A percentile compares a stretch with the other conserved stretches of the same genome.
phyloP scores from a whole-genome alignment of 163 green algal genomes.

The Scenedesmus sp. region DNA sequence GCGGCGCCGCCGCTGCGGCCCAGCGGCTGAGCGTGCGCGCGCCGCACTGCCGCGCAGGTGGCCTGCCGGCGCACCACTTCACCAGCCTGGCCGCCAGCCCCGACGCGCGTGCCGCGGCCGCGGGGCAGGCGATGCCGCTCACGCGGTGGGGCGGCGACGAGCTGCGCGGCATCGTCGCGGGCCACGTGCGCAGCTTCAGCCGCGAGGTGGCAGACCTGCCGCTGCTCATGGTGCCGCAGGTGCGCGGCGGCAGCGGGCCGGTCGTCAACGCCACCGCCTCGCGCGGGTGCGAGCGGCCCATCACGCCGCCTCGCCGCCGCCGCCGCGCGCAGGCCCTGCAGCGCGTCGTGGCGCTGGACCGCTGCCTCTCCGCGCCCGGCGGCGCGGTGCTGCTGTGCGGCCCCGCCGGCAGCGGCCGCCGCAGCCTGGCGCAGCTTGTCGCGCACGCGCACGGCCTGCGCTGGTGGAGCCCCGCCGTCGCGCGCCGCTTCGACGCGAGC shows the following conservation, averaged over 20 bases:
- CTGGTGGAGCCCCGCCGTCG: conserved; percentile 52
- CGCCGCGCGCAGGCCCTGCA: conserved; percentile 64
- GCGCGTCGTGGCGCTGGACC: conserved; percentile 66
- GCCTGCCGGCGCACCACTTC: background rate
- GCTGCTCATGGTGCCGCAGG: conserved; percentile 73
- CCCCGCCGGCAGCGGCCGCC: conserved; percentile 53
- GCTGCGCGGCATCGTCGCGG: conserved; percentile 59
- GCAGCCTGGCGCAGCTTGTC: conserved; percentile 61
- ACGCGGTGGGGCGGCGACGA: conserved; percentile 19
- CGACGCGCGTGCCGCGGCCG: background rate
- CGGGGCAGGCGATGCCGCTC: conserved; percentile 11
- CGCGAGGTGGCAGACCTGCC: conserved; percentile 70
- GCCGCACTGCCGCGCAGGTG: conserved; percentile 4
- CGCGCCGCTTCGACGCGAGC: conserved; percentile 60
- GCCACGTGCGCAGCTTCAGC: conserved; percentile 71
- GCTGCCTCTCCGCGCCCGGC: conserved; percentile 60
- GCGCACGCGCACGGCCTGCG: conserved; percentile 77
- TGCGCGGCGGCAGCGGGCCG: no score
- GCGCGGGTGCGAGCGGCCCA: no score
- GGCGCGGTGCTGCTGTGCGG: conserved; percentile 75
- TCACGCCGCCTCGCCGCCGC: no score
- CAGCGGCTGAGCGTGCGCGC: background rate
- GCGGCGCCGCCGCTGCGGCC: background rate
- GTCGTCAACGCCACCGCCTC: no score
- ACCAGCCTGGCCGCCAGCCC: background rate